Evolutionary conservation across 805 yeast genomes (phyloP).

Genomic region (Saccharomycopsis sp.): DNA sequence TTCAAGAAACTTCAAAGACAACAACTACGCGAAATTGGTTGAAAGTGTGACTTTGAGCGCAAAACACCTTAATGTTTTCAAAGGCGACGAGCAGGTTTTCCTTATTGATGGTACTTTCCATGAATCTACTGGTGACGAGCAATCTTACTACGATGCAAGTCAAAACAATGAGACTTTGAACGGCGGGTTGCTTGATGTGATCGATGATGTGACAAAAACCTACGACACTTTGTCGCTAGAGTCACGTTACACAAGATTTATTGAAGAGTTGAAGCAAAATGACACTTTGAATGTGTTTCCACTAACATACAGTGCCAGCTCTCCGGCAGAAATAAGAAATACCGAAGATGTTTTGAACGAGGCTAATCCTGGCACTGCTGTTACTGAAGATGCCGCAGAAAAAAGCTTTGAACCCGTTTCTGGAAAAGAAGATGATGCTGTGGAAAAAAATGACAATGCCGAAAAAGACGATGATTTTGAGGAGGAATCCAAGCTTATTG

Average conservation of each 20-base stretch:
- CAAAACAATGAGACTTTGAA: no score
- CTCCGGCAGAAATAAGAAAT: not conserved
- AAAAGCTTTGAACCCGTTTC: no score
- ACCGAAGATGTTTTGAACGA: not conserved
- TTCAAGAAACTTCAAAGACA: not conserved
- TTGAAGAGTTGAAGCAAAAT: not conserved
- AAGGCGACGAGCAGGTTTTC: not conserved
- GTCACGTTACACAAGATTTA: not conserved
- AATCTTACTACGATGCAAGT: no score
- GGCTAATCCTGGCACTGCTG: not conserved
- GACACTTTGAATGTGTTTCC: not conserved
- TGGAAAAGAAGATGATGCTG: no score
- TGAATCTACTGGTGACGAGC: no score
- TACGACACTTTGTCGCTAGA: not conserved
- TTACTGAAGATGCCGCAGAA: no score
- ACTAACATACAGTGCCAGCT: not conserved
- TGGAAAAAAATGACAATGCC: no score
- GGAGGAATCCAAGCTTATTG: no score
- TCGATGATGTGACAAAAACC: not conserved
- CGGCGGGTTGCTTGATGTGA: not conserved
- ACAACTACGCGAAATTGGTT: not conserved
- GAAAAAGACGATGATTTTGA: no score
- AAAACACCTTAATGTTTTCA: not conserved
- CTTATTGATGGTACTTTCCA: not conserved
- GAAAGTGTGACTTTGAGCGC: not conserved